Percentiles rank a stretch among this genome's conserved stretches.
Conservation (phyloP, 768 basidiomycete species). For the Termitomyces sp. region DNA sequence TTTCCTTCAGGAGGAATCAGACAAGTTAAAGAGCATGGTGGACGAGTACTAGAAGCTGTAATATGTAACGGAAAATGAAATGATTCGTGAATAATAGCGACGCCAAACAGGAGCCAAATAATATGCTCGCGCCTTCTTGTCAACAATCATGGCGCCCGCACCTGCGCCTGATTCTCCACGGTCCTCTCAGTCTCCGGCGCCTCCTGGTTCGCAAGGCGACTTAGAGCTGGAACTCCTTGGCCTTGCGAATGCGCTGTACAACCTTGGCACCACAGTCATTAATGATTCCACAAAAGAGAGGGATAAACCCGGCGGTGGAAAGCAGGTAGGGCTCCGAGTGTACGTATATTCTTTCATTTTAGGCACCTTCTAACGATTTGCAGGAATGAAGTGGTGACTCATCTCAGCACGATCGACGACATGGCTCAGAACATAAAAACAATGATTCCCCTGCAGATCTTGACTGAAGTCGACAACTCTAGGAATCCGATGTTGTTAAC, state of each 20-base stretch:
- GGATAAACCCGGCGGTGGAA: slow-evolving; percentile 63
- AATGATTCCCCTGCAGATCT: slow-evolving; percentile 71
- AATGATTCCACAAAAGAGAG: slow-evolving; percentile 79
- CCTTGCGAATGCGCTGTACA: slow-evolving; percentile 73
- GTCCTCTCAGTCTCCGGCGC: slow-evolving; percentile 69
- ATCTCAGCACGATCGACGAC: slow-evolving; percentile 63
- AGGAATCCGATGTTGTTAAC: slow-evolving; percentile 82
- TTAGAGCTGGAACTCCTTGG: slow-evolving; percentile 72
- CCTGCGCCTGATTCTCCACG: slow-evolving; percentile 64
- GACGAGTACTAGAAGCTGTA: too few species aligned
- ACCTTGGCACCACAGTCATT: slow-evolving; percentile 78
- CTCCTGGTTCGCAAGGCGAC: slow-evolving; percentile 65
- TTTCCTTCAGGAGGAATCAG: slow-evolving; percentile 4
- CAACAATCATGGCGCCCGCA: slow-evolving; percentile 10
- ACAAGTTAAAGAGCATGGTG: slow-evolving; percentile 4
- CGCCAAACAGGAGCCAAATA: slow-evolving; percentile 10
- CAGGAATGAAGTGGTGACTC: slow-evolving; percentile 72
- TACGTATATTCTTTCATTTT: slow-evolving; percentile 27
- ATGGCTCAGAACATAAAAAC: slow-evolving; percentile 57
- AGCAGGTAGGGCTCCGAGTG: slow-evolving; percentile 77
- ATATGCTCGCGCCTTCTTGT: neutral
- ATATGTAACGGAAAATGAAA: neutral
- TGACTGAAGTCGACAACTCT: slow-evolving; percentile 74
- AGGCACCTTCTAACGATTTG: neutral
- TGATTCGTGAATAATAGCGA: neutral